Evolutionary conservation across 768 basidiomycete species (phyloP), one percentile per base, ranked within the genome.

Genomic region (Cystoderma amianthinum): DNA sequence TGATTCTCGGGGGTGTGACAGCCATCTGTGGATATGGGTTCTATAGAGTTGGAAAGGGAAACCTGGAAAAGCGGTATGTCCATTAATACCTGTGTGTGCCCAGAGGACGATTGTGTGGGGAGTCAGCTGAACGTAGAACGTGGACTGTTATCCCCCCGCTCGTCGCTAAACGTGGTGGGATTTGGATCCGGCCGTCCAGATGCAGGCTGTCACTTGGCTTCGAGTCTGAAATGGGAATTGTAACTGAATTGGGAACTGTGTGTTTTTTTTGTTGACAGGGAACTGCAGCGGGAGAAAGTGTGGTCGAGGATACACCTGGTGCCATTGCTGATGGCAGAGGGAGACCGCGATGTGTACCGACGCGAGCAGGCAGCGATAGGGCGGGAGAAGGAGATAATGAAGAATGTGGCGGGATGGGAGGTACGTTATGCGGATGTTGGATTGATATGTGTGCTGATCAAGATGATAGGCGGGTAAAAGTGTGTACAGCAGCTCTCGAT

Each of bases 251-350:
- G 64, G 67, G 56, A 59, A 44, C 7, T 56, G 41, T 43, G 43
- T 40, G 42, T 45, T 41, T 46, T 47, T 40, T 57, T 58, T 57
- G 60, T 59, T 46, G 52, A 54, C 70, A 98, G 95, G 63, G 95
- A 99, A 68, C 72, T 98, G 32, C 72, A 85, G 59, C 77, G 95
- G 48, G 95, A 99, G 69, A 85, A 86, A 64, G 80, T 81, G 24
- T 97, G 95, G 95, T 88, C 93, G 44, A 80, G 95, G 48, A 92
- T 99, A 57, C 82, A 98, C 68, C 76, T 96, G 23, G 83, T 93
- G 22, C 96, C 95, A 7, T 60, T 97, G 43, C 73, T 99, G 35
- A 72, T 94, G 51, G 95, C 95, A 28, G 95, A 99, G 60, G 82
- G 82, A 3, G 95, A 99, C 67, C 84, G 96, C 42, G 91, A 94